A percentile compares a stretch with the other conserved stretches of the same genome.
These are phyloP conservation scores for Dillenia suffruticosa DNA, from an alignment of 164 flowering plant species.

Conservation along the genomic window DNA sequence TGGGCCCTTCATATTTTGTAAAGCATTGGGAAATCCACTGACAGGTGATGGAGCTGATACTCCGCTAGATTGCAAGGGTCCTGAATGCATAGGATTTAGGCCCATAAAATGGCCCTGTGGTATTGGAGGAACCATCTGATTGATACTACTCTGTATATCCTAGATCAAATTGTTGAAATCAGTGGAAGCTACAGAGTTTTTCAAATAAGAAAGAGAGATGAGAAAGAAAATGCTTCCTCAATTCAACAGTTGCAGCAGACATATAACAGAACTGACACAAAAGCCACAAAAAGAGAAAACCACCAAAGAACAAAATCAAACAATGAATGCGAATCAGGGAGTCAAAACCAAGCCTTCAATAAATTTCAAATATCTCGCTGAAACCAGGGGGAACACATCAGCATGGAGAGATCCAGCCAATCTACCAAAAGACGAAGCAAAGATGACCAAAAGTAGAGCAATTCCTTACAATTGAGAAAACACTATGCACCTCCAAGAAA, in stretches of 20 bases:
- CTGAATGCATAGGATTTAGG: slow-evolving; percentile 75
- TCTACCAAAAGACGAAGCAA: no score
- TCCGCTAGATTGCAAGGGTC: slow-evolving; percentile 37
- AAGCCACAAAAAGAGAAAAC: background rate
- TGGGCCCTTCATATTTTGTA: slow-evolving; percentile 63
- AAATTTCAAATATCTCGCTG: no score
- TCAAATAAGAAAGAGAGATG: background rate
- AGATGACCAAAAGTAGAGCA: no score
- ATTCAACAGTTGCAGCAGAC: background rate
- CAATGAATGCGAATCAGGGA: no score
- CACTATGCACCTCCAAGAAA: no score
- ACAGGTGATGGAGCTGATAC: slow-evolving; percentile 29
- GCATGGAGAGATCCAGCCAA: no score
- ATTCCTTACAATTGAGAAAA: no score
- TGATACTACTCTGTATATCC: slow-evolving; percentile 76
- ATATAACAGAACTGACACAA: background rate
- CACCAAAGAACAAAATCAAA: background rate
- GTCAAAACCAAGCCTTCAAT: no score
- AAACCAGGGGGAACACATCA: no score
- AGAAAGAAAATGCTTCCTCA: background rate
- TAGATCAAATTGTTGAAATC: slow-evolving; percentile 9
- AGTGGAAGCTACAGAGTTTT: background rate
- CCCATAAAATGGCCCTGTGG: slow-evolving; percentile 79
- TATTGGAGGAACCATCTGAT: slow-evolving; percentile 67
- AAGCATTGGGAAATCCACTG: slow-evolving; percentile 54